Percentiles rank a stretch among this genome's conserved stretches.
These are phyloP conservation scores for Dalbergia cochinchinensis DNA, from an alignment of 306 rosid genomes.

Conservation along the genomic window DNA sequence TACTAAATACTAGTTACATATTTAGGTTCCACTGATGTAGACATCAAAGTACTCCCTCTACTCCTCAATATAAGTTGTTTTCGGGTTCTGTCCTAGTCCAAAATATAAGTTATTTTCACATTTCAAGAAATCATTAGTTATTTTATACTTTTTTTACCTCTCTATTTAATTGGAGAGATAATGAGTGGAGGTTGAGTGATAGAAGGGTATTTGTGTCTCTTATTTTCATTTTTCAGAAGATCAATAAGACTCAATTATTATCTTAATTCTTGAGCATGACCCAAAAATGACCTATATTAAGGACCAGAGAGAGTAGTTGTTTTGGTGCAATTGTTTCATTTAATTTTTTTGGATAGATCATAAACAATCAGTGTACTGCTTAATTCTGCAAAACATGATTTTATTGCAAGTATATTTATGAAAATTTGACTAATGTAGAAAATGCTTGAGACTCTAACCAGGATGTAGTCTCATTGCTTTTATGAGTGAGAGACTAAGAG, in stretches of 20 bases:
- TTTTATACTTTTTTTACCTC: too few species aligned
- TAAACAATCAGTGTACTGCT: conserved; percentile 7
- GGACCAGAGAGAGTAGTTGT: not conserved
- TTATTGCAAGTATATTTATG: conserved; percentile 7
- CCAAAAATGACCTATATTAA: too few species aligned
- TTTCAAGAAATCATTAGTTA: too few species aligned
- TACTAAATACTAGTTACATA: not conserved
- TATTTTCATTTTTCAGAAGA: too few species aligned
- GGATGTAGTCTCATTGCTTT: conserved; percentile 16
- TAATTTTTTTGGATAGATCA: conserved; percentile 11
- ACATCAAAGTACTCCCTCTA: not conserved
- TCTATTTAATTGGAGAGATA: too few species aligned
- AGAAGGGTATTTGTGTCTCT: too few species aligned
- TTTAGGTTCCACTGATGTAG: conserved; percentile 1
- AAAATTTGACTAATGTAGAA: conserved; percentile 19
- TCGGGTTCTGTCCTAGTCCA: too few species aligned
- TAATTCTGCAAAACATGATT: conserved; percentile 32
- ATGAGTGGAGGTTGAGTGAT: too few species aligned
- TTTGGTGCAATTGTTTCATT: conserved; percentile 5
- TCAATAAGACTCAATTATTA: too few species aligned
- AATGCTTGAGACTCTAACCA: conserved; percentile 3
- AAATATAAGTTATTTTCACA: too few species aligned
- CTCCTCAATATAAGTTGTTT: too few species aligned
- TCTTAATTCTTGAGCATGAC: too few species aligned
- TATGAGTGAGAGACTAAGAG: not conserved